A percentile compares a stretch with the other conserved stretches of the same genome.
Conservation (phyloP, 257 asterid species). For the Ilex aquifolium region DNA sequence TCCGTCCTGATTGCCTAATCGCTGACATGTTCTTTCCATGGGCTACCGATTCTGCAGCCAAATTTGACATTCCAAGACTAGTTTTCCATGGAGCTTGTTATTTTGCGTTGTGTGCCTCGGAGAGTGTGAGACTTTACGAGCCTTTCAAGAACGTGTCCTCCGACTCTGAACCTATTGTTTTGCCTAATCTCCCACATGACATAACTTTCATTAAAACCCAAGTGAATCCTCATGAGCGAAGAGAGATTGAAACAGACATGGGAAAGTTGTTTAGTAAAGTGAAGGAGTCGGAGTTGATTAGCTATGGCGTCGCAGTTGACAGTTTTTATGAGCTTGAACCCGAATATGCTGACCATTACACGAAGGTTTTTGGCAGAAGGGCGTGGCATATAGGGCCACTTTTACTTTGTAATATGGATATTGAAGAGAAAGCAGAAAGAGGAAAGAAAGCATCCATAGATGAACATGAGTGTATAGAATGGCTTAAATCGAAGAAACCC, state of each 20-base stretch:
- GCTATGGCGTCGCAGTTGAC: conserved; percentile 41
- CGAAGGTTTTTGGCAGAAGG: conserved; percentile 13
- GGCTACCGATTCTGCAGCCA: no score
- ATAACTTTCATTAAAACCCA: conserved; percentile 19
- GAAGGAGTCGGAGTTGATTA: conserved; percentile 12
- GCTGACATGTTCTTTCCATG: no score
- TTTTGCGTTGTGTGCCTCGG: no score
- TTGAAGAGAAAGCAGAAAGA: conserved; percentile 18
- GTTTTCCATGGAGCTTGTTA: no score
- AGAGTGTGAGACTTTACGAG: no score
- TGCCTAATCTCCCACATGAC: background rate
- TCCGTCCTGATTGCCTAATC: no score
- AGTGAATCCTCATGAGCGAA: conserved; percentile 15
- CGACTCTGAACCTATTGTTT: no score
- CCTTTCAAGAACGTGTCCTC: no score
- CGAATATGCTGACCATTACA: conserved; percentile 28
- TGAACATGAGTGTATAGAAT: conserved; percentile 40
- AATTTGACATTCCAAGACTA: no score
- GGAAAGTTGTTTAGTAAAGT: conserved; percentile 8
- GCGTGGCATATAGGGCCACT: conserved; percentile 36
- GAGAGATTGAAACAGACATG: background rate
- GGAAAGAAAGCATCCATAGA: conserved; percentile 39
- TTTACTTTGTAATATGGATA: conserved; percentile 15
- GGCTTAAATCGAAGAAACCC: conserved; percentile 49
- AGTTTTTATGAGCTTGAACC: conserved; percentile 55